These are phyloP conservation scores for Metschnikowia similis DNA, from an alignment of 805 yeast species.

Conservation along the genomic window DNA sequence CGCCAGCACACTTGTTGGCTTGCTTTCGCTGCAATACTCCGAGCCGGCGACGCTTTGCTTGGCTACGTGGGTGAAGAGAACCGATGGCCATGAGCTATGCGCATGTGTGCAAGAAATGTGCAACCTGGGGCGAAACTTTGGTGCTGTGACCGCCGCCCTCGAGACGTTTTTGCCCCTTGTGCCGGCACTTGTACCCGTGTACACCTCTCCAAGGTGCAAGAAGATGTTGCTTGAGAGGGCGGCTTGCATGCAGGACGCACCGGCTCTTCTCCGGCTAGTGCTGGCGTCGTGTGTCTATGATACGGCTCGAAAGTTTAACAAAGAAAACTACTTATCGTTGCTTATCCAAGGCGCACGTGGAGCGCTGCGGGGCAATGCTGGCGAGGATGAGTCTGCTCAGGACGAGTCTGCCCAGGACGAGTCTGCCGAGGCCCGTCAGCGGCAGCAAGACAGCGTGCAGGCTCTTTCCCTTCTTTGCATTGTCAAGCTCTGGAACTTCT, in stretches of 20 bases:
- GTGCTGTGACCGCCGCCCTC: constrained; percentile 6
- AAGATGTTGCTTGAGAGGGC: constrained; percentile 9
- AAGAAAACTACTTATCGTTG: constrained; percentile 10
- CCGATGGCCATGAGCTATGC: not conserved
- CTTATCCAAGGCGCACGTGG: constrained; percentile 10
- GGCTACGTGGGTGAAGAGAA: not conserved
- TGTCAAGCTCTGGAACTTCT: constrained; percentile 18
- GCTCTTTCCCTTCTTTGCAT: constrained; percentile 15
- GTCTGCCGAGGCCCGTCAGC: not conserved
- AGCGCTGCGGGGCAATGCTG: not conserved
- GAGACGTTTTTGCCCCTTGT: constrained; percentile 13
- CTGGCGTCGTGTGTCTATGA: constrained; percentile 15
- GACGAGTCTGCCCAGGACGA: not conserved
- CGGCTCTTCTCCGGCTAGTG: constrained; percentile 9
- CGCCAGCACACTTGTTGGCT: constrained; percentile 4
- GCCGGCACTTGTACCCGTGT: constrained; percentile 11
- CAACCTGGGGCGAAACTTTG: not conserved
- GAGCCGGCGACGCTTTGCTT: not conserved
- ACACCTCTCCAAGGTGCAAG: constrained; percentile 10
- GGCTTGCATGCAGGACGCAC: constrained; percentile 7
- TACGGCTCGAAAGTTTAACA: constrained; percentile 16
- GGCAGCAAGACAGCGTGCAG: not conserved
- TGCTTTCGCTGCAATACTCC: not conserved
- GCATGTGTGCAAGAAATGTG: not conserved
- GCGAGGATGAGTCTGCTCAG: not conserved